Conservation (phyloP, 306 rosid genomes). For the Cucumis melo region DNA sequence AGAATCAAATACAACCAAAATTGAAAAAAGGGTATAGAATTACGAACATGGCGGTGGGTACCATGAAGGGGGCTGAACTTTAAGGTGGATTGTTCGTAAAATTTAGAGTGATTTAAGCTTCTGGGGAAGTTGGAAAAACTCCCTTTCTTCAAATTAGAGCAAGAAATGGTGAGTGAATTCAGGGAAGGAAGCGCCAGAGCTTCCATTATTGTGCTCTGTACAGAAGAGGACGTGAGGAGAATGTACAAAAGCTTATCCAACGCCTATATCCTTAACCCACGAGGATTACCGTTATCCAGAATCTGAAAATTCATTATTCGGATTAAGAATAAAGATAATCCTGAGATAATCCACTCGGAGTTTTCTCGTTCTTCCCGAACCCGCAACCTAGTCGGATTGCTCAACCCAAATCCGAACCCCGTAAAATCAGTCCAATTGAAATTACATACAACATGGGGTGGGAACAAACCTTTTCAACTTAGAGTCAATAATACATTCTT, state of each 20-base stretch:
- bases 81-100: conserved; percentile 18
- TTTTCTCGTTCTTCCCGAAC: background rate
- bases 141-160: conserved; percentile 13
- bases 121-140: conserved; percentile 8
- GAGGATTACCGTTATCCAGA: background rate
- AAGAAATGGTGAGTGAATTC: conserved; percentile 19
- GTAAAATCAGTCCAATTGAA: too few species aligned
- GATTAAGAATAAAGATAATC: background rate
- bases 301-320: background rate
- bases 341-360: background rate
- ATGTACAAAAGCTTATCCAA: background rate
- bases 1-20: background rate
- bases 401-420: too few species aligned
- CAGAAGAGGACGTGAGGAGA: background rate
- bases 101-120: conserved; percentile 12
- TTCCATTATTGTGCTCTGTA: conserved; percentile 29
- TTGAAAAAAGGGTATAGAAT: background rate
- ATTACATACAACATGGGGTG: too few species aligned
- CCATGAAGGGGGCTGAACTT: conserved; percentile 9
- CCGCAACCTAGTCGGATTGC: background rate
- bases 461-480: too few species aligned
- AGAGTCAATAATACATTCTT: too few species aligned
- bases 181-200: conserved; percentile 52
- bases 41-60: conserved; percentile 22
- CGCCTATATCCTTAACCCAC: background rate